phyloP scores from a whole-genome alignment of 345 rosid genomes.

The Hypericum perforatum region DNA sequence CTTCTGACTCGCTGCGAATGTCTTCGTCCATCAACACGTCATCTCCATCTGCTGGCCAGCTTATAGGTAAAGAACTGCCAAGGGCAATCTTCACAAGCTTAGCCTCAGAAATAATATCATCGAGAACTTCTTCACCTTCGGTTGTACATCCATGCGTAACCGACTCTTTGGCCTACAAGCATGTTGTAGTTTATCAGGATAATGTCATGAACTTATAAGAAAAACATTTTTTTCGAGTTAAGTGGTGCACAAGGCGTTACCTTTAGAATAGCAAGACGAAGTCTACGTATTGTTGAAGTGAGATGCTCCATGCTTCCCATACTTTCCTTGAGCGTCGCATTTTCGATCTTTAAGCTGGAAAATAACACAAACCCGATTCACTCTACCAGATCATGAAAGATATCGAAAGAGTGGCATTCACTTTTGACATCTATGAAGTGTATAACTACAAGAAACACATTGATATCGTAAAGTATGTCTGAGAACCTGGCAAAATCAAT shows the following conservation, averaged over 20 bases:
- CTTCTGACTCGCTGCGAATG: slow-evolving; percentile 8
- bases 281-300: slow-evolving; percentile 65
- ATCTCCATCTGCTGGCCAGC: slow-evolving; percentile 81
- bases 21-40: slow-evolving; percentile 27
- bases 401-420: too few relatives aligned
- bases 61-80: slow-evolving; percentile 73
- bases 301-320: slow-evolving; percentile 75
- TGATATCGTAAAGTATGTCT: not conserved
- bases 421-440: too few relatives aligned
- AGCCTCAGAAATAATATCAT: slow-evolving; percentile 58
- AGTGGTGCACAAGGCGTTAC: slow-evolving; percentile 20
- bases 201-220: too few relatives aligned
- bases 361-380: not conserved
- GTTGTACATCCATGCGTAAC: slow-evolving; percentile 23
- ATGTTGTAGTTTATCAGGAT: not conserved
- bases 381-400: too few relatives aligned
- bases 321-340: slow-evolving; percentile 82
- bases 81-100: slow-evolving; percentile 81
- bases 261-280: slow-evolving; percentile 69
- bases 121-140: slow-evolving; percentile 30
- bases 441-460: too few relatives aligned
- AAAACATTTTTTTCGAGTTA: not conserved
- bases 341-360: slow-evolving; percentile 81
- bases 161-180: slow-evolving; percentile 51
- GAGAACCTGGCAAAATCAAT: slow-evolving; percentile 73